Percentiles rank a stretch among this genome's conserved stretches.
Conservation (phyloP, 1,284 basidiomycete species). For the Ceratobasidium sp. region DNA sequence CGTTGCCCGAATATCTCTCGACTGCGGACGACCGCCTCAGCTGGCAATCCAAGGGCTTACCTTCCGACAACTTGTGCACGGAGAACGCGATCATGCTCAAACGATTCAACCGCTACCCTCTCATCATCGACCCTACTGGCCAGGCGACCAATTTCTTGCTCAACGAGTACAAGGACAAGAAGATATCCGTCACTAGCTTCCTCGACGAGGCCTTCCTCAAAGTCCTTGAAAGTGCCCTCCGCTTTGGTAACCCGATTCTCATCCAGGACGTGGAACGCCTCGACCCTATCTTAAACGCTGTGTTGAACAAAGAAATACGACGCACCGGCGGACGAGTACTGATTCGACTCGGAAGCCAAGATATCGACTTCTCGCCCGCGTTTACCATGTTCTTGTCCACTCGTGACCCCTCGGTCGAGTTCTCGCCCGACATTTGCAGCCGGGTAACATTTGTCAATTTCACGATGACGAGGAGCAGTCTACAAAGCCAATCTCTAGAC, state of each 20-base stretch:
- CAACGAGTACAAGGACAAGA: conserved; percentile 94
- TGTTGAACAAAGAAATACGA: conserved; percentile 95
- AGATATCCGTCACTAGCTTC: conserved; percentile 98
- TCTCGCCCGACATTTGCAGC: conserved; percentile 98
- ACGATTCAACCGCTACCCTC: conserved; percentile 95
- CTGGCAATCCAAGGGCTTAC: conserved; percentile 95
- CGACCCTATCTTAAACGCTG: conserved; percentile 97
- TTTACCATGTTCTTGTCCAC: conserved; percentile 99
- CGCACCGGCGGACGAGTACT: conserved; percentile 96
- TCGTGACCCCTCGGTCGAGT: conserved; percentile 94
- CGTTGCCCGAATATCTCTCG: conserved; percentile 94
- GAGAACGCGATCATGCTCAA: conserved; percentile 99
- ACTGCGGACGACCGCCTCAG: conserved; percentile 95
- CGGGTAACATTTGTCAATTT: conserved; percentile 99
- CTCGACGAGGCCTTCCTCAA: conserved; percentile 98
- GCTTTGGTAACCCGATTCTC: conserved; percentile 96
- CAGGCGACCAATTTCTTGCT: conserved; percentile 94
- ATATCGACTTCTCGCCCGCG: conserved; percentile 98
- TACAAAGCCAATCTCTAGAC: conserved; percentile 97
- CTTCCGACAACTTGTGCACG: conserved; percentile 92
- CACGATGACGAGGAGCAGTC: conserved; percentile 97
- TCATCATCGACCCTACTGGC: conserved; percentile 99
- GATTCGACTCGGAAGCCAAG: conserved; percentile 97
- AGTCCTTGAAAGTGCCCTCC: conserved; percentile 96
- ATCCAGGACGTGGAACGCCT: conserved; percentile 98